Conservation (phyloP, 495 filamentous ascomycete genomes). For the Pyronema omphalodes region DNA sequence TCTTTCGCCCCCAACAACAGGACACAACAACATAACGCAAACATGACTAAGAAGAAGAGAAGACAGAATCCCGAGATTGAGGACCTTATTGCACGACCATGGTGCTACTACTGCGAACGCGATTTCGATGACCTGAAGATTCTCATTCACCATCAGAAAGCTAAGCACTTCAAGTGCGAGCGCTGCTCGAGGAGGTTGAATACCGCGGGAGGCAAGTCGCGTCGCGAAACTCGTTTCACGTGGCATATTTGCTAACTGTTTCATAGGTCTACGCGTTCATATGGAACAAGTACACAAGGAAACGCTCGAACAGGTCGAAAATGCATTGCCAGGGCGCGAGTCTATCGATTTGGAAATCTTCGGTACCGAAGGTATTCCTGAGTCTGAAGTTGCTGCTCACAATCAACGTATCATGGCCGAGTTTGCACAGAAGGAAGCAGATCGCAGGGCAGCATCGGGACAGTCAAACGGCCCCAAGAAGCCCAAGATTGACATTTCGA, state of each 20-base stretch:
- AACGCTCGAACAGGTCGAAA: slow-evolving; percentile 63
- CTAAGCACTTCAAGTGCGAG: slow-evolving; percentile 96
- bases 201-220: slow-evolving; percentile 68
- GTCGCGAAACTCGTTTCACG: background rate
- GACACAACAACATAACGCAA: background rate
- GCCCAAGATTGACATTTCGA: slow-evolving; percentile 47
- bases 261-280: slow-evolving; percentile 71
- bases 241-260: slow-evolving; percentile 3
- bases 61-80: slow-evolving; percentile 67
- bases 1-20: background rate
- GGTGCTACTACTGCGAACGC: slow-evolving; percentile 98
- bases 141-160: slow-evolving; percentile 89
- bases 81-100: slow-evolving; percentile 69
- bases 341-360: slow-evolving; percentile 88
- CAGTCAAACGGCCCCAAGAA: slow-evolving; percentile 72
- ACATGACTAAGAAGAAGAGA: slow-evolving; percentile 68
- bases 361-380: slow-evolving; percentile 91
- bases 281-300: slow-evolving; percentile 99
- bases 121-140: slow-evolving; percentile 96
- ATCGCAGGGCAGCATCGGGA: slow-evolving; percentile 62
- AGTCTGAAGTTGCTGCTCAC: slow-evolving; percentile 62
- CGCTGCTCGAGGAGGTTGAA: slow-evolving; percentile 72
- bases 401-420: slow-evolving; percentile 65
- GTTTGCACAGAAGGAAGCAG: slow-evolving; percentile 68
- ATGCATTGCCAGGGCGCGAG: slow-evolving; percentile 68